phyloP scores from a whole-genome alignment of 768 basidiomycete genomes.

The Steccherinum ochraceum region DNA sequence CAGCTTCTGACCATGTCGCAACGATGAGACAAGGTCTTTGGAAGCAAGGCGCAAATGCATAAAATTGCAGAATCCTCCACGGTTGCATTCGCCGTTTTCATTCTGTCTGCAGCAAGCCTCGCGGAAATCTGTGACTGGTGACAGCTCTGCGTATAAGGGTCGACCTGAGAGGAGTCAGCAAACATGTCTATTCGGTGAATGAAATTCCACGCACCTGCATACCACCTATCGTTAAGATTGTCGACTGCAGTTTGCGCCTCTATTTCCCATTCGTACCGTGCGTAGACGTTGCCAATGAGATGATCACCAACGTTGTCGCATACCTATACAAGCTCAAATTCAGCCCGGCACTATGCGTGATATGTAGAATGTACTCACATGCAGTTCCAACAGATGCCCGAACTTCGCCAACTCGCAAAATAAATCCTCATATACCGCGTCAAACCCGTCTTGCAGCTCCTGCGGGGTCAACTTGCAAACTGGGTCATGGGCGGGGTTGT shows the following conservation, averaged over 20 bases:
- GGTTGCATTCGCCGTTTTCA: slow-evolving; percentile 96
- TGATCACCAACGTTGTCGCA: slow-evolving; percentile 99
- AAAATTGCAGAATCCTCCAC: slow-evolving; percentile 98
- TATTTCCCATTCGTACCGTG: slow-evolving; percentile 97
- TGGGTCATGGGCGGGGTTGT: slow-evolving; percentile 94
- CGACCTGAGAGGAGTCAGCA: slow-evolving; percentile 42
- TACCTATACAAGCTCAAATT: too few relatives aligned
- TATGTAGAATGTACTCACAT: slow-evolving; percentile 58
- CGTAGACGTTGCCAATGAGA: slow-evolving; percentile 95
- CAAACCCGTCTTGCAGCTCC: slow-evolving; percentile 87
- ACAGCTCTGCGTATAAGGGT: slow-evolving; percentile 94
- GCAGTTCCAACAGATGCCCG: slow-evolving; percentile 91
- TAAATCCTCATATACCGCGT: slow-evolving; percentile 91
- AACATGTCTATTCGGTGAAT: not conserved
- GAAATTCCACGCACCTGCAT: slow-evolving; percentile 66
- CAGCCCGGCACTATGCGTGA: too few relatives aligned
- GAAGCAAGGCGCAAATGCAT: slow-evolving; percentile 93
- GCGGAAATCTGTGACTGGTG: slow-evolving; percentile 97
- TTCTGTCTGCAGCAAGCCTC: slow-evolving; percentile 99
- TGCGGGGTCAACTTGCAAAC: slow-evolving; percentile 83
- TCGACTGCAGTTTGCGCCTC: slow-evolving; percentile 94
- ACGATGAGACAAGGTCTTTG: slow-evolving; percentile 70
- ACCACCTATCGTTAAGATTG: slow-evolving; percentile 94
- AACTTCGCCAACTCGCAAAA: slow-evolving; percentile 94
- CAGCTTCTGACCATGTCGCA: slow-evolving; percentile 77